These are phyloP conservation scores for Hordeum marinum DNA, from an alignment of 176 grass and related monocot species.

Conservation along the genomic window DNA sequence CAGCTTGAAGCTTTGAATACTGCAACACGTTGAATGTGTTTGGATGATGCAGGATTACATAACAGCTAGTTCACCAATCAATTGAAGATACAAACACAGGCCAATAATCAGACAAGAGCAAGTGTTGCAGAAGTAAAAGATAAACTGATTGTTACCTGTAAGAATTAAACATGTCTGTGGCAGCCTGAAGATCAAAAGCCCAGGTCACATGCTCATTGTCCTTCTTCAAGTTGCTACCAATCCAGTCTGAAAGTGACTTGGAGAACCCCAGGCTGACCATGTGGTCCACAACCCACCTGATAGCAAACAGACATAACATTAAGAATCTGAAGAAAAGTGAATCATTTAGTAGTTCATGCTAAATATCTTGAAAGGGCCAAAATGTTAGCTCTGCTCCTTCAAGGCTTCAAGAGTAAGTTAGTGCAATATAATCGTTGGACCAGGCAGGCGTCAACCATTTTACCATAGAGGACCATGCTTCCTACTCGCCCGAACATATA, in stretches of 20 bases:
- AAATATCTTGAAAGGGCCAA: background rate
- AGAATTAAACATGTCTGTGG: slow-evolving; percentile 92
- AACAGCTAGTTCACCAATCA: background rate
- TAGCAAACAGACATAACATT: slow-evolving; percentile 4
- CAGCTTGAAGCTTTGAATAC: background rate
- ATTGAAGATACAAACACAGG: background rate
- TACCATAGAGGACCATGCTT: background rate
- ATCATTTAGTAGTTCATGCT: background rate
- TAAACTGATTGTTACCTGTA: slow-evolving; percentile 50
- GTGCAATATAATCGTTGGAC: background rate
- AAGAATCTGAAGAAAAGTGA: background rate
- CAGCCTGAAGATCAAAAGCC: slow-evolving; percentile 84
- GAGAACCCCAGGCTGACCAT: slow-evolving; percentile 89
- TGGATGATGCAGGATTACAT: background rate
- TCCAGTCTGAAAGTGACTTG: slow-evolving; percentile 85
- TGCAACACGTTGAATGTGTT: background rate
- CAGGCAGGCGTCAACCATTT: background rate
- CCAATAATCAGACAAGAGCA: background rate
- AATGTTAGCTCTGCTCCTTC: background rate
- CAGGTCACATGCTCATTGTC: slow-evolving; percentile 63
- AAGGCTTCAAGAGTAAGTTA: background rate
- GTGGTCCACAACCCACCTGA: slow-evolving; percentile 91
- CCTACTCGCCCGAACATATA: background rate
- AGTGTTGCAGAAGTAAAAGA: background rate
- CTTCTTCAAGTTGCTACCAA: slow-evolving; percentile 86